Evolutionary conservation across 164 flowering plant genomes (phyloP), one percentile per base, ranked within the genome.

Genomic region (Saururus chinensis): DNA sequence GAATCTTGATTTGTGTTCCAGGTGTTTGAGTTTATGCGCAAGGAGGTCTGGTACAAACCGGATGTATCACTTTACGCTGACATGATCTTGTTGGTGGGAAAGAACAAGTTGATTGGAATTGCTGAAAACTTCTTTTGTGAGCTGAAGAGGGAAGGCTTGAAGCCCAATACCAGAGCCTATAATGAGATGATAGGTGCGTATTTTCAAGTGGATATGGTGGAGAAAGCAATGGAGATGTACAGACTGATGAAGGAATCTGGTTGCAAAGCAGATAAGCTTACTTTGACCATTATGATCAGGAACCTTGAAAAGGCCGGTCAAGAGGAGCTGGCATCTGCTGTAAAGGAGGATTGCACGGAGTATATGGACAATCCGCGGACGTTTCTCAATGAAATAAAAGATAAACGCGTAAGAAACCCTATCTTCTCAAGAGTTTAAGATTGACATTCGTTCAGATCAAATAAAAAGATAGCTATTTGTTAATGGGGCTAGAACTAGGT

Each of bases 101-200:
- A 74, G 76, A 77, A 80, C 66, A 84, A 82, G 69, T 54, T 72
- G 74, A 71, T 82, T 74, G 79, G 71, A 55, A 69, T 61, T 67
- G 93, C 80, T 19, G 89, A 89, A 70, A 73, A 70, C 42, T 72
- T 87, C 51, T 80, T 89, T 54, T 59, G 55, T 22, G 76, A 80
- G 63, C 51, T 89, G 21, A 62, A 53, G 71, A 73, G 74, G 41
- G 85, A 84, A 73, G 88, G 91, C 14, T 60, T 87, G 65, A 57
- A 80, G 68, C 88, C 91, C 40, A 78, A 85, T 60, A 80, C 86
- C 41, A 77, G 91, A 73, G 74, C 82, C 19, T 89, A 78, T 66
- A 79, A 84, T 19, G 93, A 87, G 76, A 74, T 86, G 83, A 84
- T 89, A 40, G 91, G 93, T 67, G 86, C 83, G 24, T 89, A 77